Percentiles rank a stretch among this genome's conserved stretches.
Evolutionary conservation across 2,329 filamentous ascomycete species (phyloP).

Genomic region (Aspergillus sp.): DNA sequence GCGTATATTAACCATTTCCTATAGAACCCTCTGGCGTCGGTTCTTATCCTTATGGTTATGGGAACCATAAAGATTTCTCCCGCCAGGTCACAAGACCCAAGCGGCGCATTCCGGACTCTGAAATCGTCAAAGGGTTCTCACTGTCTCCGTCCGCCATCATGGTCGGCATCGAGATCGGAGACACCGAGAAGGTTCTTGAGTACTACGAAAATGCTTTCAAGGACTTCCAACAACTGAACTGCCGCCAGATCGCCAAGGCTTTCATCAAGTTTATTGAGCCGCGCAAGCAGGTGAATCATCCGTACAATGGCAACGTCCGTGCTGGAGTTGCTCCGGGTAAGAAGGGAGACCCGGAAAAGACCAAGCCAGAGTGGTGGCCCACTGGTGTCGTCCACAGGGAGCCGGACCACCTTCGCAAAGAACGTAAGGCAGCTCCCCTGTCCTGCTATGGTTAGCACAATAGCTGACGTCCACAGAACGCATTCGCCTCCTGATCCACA

Average conservation of each 20-base stretch:
- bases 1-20: neutral
- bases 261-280: conserved; percentile 49
- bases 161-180: conserved; percentile 37
- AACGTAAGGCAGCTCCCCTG: conserved; percentile 38
- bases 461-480: conserved; percentile 25
- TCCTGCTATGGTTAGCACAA: neutral
- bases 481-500: conserved; percentile 39
- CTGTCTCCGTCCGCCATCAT: conserved; percentile 22
- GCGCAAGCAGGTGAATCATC: conserved; percentile 47
- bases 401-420: conserved; percentile 48
- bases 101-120: conserved; percentile 17
- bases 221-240: conserved; percentile 46
- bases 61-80: conserved; percentile 8
- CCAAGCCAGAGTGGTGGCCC: conserved; percentile 46
- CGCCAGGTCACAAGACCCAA: conserved; percentile 29
- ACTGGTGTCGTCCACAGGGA: conserved; percentile 46
- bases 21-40: conserved; percentile 12
- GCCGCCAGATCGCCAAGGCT: conserved; percentile 43
- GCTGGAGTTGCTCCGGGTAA: conserved; percentile 34
- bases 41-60: conserved; percentile 18
- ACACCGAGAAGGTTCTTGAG: conserved; percentile 33
- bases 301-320: conserved; percentile 45
- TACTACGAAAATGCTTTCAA: conserved; percentile 43
- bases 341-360: conserved; percentile 42
- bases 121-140: conserved; percentile 22